phyloP scores from a whole-genome alignment of 345 rosid genomes.

The Euphorbia pulcherrima region DNA sequence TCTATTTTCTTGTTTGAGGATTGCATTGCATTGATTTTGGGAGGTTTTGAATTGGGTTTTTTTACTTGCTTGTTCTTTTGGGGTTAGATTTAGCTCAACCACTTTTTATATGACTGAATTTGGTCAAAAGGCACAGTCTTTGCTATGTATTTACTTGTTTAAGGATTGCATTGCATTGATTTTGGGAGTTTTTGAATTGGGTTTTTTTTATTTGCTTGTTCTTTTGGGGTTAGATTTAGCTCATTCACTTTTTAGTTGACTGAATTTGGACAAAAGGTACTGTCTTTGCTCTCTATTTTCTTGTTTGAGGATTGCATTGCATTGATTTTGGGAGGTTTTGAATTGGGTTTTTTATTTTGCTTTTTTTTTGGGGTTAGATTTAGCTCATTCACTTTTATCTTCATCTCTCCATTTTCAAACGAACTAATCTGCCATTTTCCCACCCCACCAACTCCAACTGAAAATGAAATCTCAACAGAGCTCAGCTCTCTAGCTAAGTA shows the following conservation, averaged over 20 bases:
- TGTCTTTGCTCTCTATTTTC: neutral
- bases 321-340: too few species aligned
- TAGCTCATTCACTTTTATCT: too few species aligned
- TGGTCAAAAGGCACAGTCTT: neutral
- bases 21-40: too few species aligned
- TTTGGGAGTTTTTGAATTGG: neutral
- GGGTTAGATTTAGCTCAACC: neutral
- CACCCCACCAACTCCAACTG: neutral
- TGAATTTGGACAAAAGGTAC: neutral
- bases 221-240: too few species aligned
- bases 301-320: neutral
- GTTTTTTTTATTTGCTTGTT: neutral
- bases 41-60: neutral
- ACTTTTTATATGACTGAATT: neutral
- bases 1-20: neutral
- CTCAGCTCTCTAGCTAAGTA: neutral
- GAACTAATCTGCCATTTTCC: neutral
- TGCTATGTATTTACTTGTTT: neutral
- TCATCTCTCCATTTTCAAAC: neutral
- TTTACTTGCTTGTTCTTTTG: neutral
- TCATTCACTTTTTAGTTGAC: too few species aligned
- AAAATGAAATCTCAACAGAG: neutral
- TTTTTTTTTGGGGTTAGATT: too few species aligned
- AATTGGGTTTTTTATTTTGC: too few species aligned
- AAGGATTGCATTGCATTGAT: conserved; percentile 5